Conservation (phyloP, 208 protist genomes). For the Trypanosoma melophagium region DNA sequence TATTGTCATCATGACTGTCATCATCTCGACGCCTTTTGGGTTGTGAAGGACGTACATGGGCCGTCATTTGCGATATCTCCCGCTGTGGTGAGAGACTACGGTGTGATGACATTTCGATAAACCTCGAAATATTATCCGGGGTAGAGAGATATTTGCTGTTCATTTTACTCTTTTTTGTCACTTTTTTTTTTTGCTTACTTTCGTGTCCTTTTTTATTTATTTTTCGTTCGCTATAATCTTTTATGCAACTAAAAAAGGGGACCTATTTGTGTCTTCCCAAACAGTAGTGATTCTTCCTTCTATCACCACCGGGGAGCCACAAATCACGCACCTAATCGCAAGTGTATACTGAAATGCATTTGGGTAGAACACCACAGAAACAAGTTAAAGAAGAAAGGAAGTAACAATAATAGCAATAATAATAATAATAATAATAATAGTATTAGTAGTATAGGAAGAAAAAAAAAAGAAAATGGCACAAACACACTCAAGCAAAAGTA, state of each 20-base stretch:
- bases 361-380: neutral
- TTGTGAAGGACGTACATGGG: conserved; percentile 26
- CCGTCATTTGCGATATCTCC: conserved; percentile 78
- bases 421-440: neutral
- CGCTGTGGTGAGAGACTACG: conserved; percentile 67
- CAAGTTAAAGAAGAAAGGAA: conserved; percentile 12
- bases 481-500: conserved; percentile 1
- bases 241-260: no score
- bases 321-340: no score
- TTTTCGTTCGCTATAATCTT: neutral
- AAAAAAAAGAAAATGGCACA: neutral
- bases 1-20: neutral
- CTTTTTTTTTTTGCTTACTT: conserved; percentile 1
- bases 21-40: neutral
- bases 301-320: no score
- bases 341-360: no score
- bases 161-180: conserved; percentile 7
- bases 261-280: no score
- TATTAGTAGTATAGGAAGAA: neutral
- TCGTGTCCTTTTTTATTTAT: neutral
- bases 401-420: neutral
- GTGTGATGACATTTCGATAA: conserved; percentile 47
- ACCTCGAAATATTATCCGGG: conserved; percentile 68
- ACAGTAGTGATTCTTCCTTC: no score
- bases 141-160: conserved; percentile 29